phyloP scores from a whole-genome alignment of 2,329 filamentous ascomycete genomes.

The Falciphora oryzae region DNA sequence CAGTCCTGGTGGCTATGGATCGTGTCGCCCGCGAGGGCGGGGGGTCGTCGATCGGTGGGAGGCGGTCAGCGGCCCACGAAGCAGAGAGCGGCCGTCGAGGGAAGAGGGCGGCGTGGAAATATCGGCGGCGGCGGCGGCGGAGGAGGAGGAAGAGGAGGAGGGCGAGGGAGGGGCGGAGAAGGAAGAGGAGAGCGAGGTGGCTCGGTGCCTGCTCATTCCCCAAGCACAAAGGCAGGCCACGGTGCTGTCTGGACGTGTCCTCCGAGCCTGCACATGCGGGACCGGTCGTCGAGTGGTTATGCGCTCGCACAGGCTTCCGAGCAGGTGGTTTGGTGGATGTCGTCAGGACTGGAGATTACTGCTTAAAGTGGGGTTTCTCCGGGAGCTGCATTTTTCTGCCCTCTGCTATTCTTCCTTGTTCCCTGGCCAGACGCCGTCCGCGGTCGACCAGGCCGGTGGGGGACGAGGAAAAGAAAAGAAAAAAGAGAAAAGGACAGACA shows the following conservation, averaged over 20 bases:
- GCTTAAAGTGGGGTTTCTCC: slow-evolving; percentile 1
- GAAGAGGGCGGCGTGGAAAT: not conserved
- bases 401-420: not conserved
- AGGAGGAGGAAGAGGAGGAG: not conserved
- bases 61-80: not conserved
- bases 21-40: not conserved
- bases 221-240: not conserved
- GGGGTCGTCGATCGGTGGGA: not conserved
- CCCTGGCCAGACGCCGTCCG: not conserved
- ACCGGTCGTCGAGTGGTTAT: not conserved
- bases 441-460: not conserved
- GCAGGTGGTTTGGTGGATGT: not conserved
- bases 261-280: not conserved
- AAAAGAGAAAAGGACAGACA: not conserved
- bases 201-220: not conserved
- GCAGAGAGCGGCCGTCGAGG: not conserved
- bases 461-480: not conserved
- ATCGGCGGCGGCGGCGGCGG: not conserved
- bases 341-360: not conserved
- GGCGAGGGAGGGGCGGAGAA: not conserved
- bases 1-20: not conserved
- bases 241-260: not conserved
- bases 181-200: not conserved
- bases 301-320: not conserved
- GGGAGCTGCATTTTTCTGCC: not conserved